phyloP scores from a whole-genome alignment of 1,284 basidiomycete genomes.

The Apiotrichum montevideense region DNA sequence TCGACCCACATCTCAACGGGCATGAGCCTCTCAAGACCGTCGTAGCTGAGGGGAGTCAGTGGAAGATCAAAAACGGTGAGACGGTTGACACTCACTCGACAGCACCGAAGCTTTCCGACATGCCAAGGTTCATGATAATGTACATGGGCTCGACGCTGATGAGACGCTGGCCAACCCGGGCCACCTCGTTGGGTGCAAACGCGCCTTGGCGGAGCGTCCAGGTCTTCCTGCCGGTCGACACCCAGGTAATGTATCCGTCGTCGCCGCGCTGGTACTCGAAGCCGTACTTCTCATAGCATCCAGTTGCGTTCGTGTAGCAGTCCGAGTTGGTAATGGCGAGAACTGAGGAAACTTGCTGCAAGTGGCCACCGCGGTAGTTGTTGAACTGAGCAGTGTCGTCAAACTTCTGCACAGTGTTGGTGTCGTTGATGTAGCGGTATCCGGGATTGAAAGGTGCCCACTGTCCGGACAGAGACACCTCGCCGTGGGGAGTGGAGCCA shows the following conservation, averaged over 20 bases:
- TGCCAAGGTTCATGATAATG: slow-evolving; percentile 46
- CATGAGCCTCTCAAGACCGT: slow-evolving; percentile 48
- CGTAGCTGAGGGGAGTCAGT: slow-evolving; percentile 57
- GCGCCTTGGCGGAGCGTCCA: slow-evolving; percentile 55
- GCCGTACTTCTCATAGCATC: slow-evolving; percentile 51
- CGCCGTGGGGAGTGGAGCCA: slow-evolving; percentile 4
- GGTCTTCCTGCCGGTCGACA: slow-evolving; percentile 52
- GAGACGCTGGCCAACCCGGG: slow-evolving; percentile 57
- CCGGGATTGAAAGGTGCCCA: slow-evolving; percentile 56
- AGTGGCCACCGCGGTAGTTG: slow-evolving; percentile 65
- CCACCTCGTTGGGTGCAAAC: slow-evolving; percentile 54
- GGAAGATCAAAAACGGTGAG: slow-evolving; percentile 52
- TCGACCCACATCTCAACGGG: slow-evolving; percentile 48
- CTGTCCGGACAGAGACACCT: slow-evolving; percentile 30
- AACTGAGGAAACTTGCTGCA: slow-evolving; percentile 71
- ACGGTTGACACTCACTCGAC: slow-evolving; percentile 58
- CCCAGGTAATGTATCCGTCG: slow-evolving; percentile 63
- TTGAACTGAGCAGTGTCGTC: slow-evolving; percentile 59
- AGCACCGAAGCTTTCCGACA: slow-evolving; percentile 48
- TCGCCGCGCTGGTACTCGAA: slow-evolving; percentile 63
- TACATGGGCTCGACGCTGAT: slow-evolving; percentile 69
- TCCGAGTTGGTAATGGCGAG: slow-evolving; percentile 52
- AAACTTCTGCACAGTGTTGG: slow-evolving; percentile 35
- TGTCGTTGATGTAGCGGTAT: slow-evolving; percentile 56
- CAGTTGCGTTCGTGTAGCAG: slow-evolving; percentile 52